phyloP scores from a whole-genome alignment of 1,284 basidiomycete species.

The Butyriboletus appendiculatus region DNA sequence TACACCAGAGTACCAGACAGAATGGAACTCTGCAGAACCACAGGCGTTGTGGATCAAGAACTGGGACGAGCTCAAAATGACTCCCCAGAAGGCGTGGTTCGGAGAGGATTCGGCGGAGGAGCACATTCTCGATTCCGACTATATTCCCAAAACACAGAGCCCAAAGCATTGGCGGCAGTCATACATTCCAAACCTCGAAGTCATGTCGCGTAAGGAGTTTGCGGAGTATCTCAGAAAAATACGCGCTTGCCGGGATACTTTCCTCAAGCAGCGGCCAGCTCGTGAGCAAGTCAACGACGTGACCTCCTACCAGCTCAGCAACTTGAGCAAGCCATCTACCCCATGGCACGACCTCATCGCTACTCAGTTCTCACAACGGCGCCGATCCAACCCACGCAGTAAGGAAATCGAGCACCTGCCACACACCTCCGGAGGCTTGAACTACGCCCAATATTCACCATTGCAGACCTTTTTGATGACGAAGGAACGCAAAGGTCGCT shows the following conservation, averaged over 20 bases:
- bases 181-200: conserved; percentile 46
- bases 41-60: conserved; percentile 64
- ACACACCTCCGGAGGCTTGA: conserved; percentile 61
- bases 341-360: conserved; percentile 39
- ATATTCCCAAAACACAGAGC: conserved; percentile 11
- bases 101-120: conserved; percentile 18
- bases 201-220: conserved; percentile 55
- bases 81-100: conserved; percentile 31
- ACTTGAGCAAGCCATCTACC: conserved; percentile 29
- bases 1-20: conserved; percentile 69
- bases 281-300: conserved; percentile 17
- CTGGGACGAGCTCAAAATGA: conserved; percentile 62
- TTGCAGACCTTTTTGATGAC: conserved; percentile 56
- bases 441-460: conserved; percentile 52
- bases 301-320: conserved; percentile 37
- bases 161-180: conserved; percentile 18
- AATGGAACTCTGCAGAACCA: conserved; percentile 66
- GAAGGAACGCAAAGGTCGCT: conserved; percentile 57
- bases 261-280: conserved; percentile 44
- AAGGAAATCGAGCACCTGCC: conserved; percentile 61
- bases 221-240: conserved; percentile 56
- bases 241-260: conserved; percentile 50
- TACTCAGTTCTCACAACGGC: conserved; percentile 35
- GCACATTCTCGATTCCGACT: conserved; percentile 31
- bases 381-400: conserved; percentile 32